phyloP scores from a whole-genome alignment of 106 monocot genomes.

The Dioscorea zingiberensis region DNA sequence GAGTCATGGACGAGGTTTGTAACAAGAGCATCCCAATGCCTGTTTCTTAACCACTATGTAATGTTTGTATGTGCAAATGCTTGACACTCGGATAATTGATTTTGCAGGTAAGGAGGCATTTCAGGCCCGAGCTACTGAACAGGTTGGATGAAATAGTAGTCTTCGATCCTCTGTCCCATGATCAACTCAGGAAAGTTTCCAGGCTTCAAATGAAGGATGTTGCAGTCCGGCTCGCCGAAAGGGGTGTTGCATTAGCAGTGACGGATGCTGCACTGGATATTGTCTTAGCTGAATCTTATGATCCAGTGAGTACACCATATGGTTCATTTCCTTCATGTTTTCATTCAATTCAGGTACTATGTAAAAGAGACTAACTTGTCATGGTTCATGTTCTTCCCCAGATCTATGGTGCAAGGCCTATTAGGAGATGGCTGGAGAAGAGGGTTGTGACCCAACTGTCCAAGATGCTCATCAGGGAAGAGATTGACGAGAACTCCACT shows the following conservation, averaged over 20 bases:
- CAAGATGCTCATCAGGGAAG: conserved; percentile 61
- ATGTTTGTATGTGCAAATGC: background rate
- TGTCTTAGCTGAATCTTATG: conserved; percentile 55
- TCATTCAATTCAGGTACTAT: too few species aligned
- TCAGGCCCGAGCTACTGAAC: conserved; percentile 65
- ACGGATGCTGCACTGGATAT: conserved; percentile 60
- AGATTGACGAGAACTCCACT: conserved; percentile 60
- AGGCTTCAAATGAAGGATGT: conserved; percentile 75
- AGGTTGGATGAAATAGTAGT: conserved; percentile 67
- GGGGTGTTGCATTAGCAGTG: conserved; percentile 52
- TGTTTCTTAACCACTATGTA: background rate
- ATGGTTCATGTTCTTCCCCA: conserved; percentile 3
- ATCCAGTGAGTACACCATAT: conserved; percentile 34
- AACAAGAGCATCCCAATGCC: background rate
- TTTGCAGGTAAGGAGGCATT: conserved; percentile 51
- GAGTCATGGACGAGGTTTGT: conserved; percentile 55
- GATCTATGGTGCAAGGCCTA: conserved; percentile 69
- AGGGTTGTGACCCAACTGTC: conserved; percentile 73
- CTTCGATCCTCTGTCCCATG: conserved; percentile 69
- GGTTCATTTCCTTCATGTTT: background rate
- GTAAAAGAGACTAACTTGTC: background rate
- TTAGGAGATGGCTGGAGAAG: conserved; percentile 81
- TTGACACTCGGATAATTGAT: background rate
- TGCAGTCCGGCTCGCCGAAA: conserved; percentile 45
- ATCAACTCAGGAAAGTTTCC: conserved; percentile 62